These are phyloP conservation scores for Sphaerulina musiva DNA, from an alignment of 2,329 filamentous ascomycete genomes.

Conservation along the genomic window DNA sequence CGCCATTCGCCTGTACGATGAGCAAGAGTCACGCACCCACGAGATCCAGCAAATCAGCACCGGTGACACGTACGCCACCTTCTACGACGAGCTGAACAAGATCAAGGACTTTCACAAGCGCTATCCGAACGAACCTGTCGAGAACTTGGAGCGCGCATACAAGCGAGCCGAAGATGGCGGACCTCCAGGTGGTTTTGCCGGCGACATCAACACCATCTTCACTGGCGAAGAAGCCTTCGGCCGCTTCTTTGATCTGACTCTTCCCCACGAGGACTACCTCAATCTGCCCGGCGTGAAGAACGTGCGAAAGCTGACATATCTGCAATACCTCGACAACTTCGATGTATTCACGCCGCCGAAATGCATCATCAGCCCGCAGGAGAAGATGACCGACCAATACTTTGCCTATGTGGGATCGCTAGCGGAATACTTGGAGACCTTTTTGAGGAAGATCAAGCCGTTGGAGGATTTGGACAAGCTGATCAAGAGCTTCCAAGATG, in stretches of 20 bases:
- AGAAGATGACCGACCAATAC: conserved; percentile 89
- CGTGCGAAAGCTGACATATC: conserved; percentile 62
- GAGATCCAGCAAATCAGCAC: conserved; percentile 80
- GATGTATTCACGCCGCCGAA: conserved; percentile 74
- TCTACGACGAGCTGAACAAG: conserved; percentile 74
- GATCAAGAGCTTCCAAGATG: conserved; percentile 67
- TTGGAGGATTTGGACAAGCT: conserved; percentile 79
- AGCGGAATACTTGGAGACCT: conserved; percentile 76
- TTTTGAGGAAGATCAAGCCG: conserved; percentile 76
- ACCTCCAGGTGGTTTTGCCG: conserved; percentile 39
- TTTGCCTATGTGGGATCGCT: conserved; percentile 81
- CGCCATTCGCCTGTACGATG: conserved; percentile 76
- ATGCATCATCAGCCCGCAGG: conserved; percentile 65
- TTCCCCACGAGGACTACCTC: conserved; percentile 77
- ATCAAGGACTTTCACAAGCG: conserved; percentile 83
- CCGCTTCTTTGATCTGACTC: conserved; percentile 82
- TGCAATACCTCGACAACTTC: conserved; percentile 89
- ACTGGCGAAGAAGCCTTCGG: conserved; percentile 93
- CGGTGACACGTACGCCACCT: conserved; percentile 82
- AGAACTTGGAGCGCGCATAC: conserved; percentile 91
- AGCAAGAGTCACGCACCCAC: conserved; percentile 63
- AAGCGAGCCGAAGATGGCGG: conserved; percentile 59
- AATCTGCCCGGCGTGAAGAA: conserved; percentile 78
- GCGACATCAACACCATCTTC: conserved; percentile 82
- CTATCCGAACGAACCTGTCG: conserved; percentile 90